phyloP scores from a whole-genome alignment of 108 stramenopile genomes.

The Hondaea fermentalgiana region DNA sequence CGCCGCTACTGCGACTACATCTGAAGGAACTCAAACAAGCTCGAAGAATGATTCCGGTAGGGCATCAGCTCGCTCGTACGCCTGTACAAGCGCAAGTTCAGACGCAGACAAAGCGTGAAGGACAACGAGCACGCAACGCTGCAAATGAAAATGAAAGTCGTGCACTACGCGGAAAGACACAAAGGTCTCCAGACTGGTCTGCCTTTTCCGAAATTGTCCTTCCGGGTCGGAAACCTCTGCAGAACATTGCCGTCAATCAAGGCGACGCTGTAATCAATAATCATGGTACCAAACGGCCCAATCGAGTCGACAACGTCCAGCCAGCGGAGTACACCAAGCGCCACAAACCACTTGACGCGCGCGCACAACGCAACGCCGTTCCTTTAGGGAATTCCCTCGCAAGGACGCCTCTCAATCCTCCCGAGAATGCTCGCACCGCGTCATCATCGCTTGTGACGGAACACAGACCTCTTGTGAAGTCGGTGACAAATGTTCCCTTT shows the following conservation, averaged over 20 bases:
- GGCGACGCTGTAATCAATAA: too few relatives aligned
- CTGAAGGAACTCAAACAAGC: too few relatives aligned
- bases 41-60: not conserved
- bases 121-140: too few relatives aligned
- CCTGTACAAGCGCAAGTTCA: not conserved
- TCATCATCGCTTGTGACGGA: not conserved
- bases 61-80: not conserved
- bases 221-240: not conserved
- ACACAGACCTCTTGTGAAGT: not conserved
- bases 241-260: not conserved
- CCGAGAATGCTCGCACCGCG: not conserved
- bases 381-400: not conserved
- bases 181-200: not conserved
- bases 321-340: too few relatives aligned
- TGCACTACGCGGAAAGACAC: too few relatives aligned
- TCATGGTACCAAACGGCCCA: too few relatives aligned
- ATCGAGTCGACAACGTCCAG: too few relatives aligned
- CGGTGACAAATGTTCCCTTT: not conserved
- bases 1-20: too few relatives aligned
- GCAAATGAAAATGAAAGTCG: too few relatives aligned
- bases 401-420: not conserved
- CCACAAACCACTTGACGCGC: too few relatives aligned
- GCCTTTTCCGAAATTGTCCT: not conserved
- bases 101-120: too few relatives aligned
- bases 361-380: too few relatives aligned